Evolutionary conservation across 176 grass and related monocot species (phyloP), one percentile per base, ranked within the genome.

Genomic region (Thinopyrum elongatum): DNA sequence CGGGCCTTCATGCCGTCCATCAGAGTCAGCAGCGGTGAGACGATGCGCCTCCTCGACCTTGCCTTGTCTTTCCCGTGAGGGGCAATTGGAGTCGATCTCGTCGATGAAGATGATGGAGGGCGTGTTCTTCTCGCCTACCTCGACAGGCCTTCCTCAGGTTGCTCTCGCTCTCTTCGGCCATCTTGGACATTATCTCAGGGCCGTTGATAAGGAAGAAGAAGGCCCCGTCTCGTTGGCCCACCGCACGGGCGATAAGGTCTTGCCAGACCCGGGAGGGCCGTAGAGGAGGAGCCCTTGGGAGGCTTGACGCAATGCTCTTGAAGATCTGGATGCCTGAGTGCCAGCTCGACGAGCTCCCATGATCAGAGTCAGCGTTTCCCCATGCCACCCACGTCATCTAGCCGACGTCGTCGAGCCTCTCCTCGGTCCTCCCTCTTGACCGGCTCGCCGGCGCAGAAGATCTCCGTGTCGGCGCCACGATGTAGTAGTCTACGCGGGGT

Each of bases 341-440:
- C 87, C 16, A 95, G 72, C 74, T 95, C 93, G 8, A 92, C 90
- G 0, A 92, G 76, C 78, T 90, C 93, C 65, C 93, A n/a, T 39
- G 33, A 94, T 94, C 22, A 92, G 87, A 0, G 77, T 90, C 61
- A 92, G 65, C 77, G 92, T 85, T 92, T 92, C 6, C 90, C 71
- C 28, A 92, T 91, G 16, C 88, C 93, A 7, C 90, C 88, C 4
- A 95, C 93, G 59, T 90, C 93, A 8, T 92, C 88, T 95, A 90
- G 19, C 93, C 88, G 12, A 92, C 69, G 22, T 69, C 93, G 34
- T 92, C 76, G 44, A 92, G 90, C 29, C 78, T 80, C 29, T 94
- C 87, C 81, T 90, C 90, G n/a, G n/a, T 94, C 93, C 49, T 92
- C 88, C 3, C 90, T 71, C 68, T 88, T 92, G 15, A 86, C 65